These are phyloP conservation scores for Bathelium albidoporum DNA, from an alignment of 495 filamentous ascomycete genomes.

Conservation along the genomic window DNA sequence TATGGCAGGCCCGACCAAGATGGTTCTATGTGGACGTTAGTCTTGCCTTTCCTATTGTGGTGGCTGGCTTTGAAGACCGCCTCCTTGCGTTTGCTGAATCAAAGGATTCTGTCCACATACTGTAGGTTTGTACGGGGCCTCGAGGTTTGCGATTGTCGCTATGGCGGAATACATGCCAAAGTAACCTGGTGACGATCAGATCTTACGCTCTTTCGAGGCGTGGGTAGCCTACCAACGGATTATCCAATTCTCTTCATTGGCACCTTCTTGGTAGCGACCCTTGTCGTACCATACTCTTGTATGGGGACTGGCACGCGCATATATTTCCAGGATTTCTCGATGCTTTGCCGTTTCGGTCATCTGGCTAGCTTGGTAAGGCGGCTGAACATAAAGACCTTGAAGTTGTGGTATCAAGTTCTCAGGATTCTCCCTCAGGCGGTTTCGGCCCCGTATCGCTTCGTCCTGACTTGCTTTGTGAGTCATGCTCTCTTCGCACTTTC, in stretches of 20 bases:
- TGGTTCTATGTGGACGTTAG: not conserved
- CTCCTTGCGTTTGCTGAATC: not conserved
- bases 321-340: conserved; percentile 25
- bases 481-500: not conserved
- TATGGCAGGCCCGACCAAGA: not conserved
- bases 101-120: not conserved
- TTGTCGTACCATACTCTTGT: conserved; percentile 24
- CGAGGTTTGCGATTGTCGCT: conserved; percentile 27
- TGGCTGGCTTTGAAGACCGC: not conserved
- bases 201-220: not conserved
- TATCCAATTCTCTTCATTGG: conserved; percentile 32
- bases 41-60: not conserved
- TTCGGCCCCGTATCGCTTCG: conserved; percentile 24
- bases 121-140: conserved; percentile 5
- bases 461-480: conserved; percentile 17
- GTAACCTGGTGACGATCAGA: conserved; percentile 4
- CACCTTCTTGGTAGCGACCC: conserved; percentile 19
- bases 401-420: conserved; percentile 17
- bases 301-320: conserved; percentile 9
- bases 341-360: conserved; percentile 30
- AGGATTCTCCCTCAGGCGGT: conserved; percentile 20
- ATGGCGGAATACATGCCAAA: conserved; percentile 35
- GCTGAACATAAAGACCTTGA: conserved; percentile 12
- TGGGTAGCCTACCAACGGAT: conserved; percentile 20
- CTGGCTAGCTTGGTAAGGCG: conserved; percentile 25